A percentile compares a stretch with the other conserved stretches of the same genome.
These are phyloP conservation scores for Fragaria vesca DNA, from an alignment of 306 rosid genomes.

Conservation along the genomic window DNA sequence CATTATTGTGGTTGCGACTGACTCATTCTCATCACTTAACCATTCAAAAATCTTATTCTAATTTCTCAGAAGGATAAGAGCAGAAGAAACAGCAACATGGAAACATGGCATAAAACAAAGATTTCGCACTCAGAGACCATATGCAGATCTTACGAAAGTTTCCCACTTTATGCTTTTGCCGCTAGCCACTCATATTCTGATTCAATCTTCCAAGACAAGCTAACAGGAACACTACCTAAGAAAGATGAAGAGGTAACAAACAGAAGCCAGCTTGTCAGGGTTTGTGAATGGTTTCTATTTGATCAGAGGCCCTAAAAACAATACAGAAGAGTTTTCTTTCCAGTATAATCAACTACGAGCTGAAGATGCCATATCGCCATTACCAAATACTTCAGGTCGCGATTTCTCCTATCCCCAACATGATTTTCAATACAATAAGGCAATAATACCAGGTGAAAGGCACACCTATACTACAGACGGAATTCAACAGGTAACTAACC, in stretches of 20 bases:
- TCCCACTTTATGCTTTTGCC: constrained; percentile 24
- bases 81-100: constrained; percentile 8
- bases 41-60: constrained; percentile 21
- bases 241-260: neutral
- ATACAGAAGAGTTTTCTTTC: neutral
- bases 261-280: neutral
- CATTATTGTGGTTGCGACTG: constrained; percentile 53
- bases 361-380: neutral
- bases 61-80: constrained; percentile 26
- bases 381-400: neutral
- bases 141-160: constrained; percentile 22
- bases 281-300: neutral
- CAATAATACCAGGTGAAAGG: neutral
- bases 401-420: neutral
- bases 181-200: constrained; percentile 40
- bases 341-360: neutral
- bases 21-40: constrained; percentile 42
- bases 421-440: neutral
- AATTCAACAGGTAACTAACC: neutral
- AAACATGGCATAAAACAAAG: constrained; percentile 48
- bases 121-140: constrained; percentile 46
- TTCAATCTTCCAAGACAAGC: constrained; percentile 7
- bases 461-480: neutral
- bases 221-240: constrained; percentile 2
- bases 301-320: neutral